These are phyloP conservation scores for Paraphaeosphaeria minitans DNA, from an alignment of 2,329 filamentous ascomycete genomes.

Conservation along the genomic window DNA sequence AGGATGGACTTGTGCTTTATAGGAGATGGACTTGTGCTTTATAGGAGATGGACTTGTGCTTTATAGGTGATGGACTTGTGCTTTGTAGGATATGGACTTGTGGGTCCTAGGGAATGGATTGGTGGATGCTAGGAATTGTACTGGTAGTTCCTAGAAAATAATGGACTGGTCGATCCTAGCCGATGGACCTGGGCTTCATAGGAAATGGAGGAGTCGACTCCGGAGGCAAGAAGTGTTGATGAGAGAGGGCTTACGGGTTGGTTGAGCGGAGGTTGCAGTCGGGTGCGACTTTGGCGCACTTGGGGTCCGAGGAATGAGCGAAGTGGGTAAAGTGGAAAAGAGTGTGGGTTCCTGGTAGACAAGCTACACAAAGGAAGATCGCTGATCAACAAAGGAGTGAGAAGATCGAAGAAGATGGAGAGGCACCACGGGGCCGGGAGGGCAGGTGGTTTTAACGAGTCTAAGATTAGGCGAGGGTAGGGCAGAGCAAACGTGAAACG, in stretches of 20 bases:
- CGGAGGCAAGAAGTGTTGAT: neutral
- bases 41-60: neutral
- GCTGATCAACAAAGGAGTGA: conserved; percentile 34
- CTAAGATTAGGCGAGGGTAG: conserved; percentile 19
- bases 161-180: too few species aligned
- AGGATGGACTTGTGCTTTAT: neutral
- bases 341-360: conserved; percentile 29
- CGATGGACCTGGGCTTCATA: too few species aligned
- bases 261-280: conserved; percentile 7
- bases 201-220: neutral
- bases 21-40: neutral
- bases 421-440: conserved; percentile 13
- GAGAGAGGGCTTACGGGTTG: conserved; percentile 19
- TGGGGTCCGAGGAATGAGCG: conserved; percentile 26
- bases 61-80: neutral
- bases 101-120: too few species aligned
- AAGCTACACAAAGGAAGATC: conserved; percentile 27
- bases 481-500: conserved; percentile 18
- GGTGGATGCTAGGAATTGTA: too few species aligned
- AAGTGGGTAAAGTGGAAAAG: conserved; percentile 28
- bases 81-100: too few species aligned
- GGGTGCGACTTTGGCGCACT: conserved; percentile 24
- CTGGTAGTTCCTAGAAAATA: too few species aligned
- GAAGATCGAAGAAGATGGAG: conserved; percentile 23
- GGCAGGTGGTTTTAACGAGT: conserved; percentile 18